A percentile compares a stretch with the other conserved stretches of the same genome.
Conservation (phyloP, 2,329 filamentous ascomycete genomes). For the Ilyonectria sp. region DNA sequence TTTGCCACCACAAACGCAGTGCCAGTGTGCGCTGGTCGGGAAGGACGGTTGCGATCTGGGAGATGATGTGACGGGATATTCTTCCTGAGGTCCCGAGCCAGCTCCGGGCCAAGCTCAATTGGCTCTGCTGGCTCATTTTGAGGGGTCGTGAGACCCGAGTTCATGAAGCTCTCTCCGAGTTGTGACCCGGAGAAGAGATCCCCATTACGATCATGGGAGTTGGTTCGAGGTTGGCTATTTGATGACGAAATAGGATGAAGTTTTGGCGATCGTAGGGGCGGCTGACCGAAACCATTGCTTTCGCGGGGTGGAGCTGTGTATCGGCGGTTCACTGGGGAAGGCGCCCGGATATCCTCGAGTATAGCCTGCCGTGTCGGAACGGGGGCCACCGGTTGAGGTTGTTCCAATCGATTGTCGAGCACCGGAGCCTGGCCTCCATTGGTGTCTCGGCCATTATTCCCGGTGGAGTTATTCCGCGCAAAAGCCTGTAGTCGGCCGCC, state of each 20-base stretch:
- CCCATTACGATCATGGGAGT: conserved; percentile 35
- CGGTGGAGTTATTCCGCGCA: conserved; percentile 47
- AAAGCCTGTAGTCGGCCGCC: conserved; percentile 51
- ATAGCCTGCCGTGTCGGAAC: conserved; percentile 48
- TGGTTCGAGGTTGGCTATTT: conserved; percentile 34
- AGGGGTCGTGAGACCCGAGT: conserved; percentile 56
- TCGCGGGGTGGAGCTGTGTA: conserved; percentile 48
- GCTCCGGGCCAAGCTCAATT: conserved; percentile 42
- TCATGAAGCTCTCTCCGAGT: conserved; percentile 58
- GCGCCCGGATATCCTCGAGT: conserved; percentile 54
- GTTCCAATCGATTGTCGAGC: conserved; percentile 40
- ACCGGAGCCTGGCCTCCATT: conserved; percentile 39
- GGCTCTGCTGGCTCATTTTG: conserved; percentile 50
- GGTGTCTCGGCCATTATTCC: conserved; percentile 40
- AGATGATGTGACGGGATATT: conserved; percentile 35
- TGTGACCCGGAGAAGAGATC: conserved; percentile 57
- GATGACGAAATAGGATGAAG: conserved; percentile 39
- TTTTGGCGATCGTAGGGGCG: conserved; percentile 43
- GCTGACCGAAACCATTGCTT: conserved; percentile 42
- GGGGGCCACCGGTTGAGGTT: conserved; percentile 30
- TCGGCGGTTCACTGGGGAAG: conserved; percentile 52
- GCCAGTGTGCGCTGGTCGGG: conserved; percentile 28
- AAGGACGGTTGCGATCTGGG: conserved; percentile 31
- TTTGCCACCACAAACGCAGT: conserved; percentile 54
- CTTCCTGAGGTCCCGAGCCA: conserved; percentile 45